Evolutionary conservation across 2,329 filamentous ascomycete genomes (phyloP), one percentile per base, ranked within the genome.

Genomic region (Blumeria hordei): DNA sequence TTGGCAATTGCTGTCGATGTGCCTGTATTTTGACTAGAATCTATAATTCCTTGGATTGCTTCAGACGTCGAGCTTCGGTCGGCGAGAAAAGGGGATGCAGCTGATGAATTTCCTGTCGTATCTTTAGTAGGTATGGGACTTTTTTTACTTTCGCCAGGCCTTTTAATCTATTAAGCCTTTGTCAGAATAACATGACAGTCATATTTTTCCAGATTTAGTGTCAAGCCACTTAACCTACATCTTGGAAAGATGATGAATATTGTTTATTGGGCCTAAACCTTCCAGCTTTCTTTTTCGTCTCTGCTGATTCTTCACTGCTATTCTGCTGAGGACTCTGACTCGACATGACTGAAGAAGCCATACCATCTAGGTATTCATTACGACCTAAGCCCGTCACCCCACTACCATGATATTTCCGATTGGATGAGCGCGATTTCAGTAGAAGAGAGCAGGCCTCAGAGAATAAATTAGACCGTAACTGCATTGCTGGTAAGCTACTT

Each of bases 201-300:
- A 34, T 33, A 53, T 39, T 61, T 56, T 51, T 50, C 21, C 54
- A 37, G 33, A 21, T 28, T 33, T 34, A 41, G 14, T n/a, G 14
- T 51, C 9, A 41, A 53, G 3, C 21, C 53, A 58, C 45, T 49
- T 9, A 37, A 62, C 70, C 60, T 63, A 82, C 80, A 68, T 84
- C 80, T 64, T 78, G 72, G 59, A 84, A 73, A 7, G 79, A 78
- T 53, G 80, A 80, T 14, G 80, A 80, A 64, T 82, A 77, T 52
- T 75, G 72, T 37, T 83, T 62, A 62, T 84, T 80, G 18, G 80
- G 81, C 32, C 74, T 71, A 55, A 72, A 66, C 55, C 72, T 68
- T 55, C 78, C 76, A 62, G 71, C 76, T 32, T 77, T 74, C 62
- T 76, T 71, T 32, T 73, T 74, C 59, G 75, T 73, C 60, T 76